Evolutionary conservation across 1,284 basidiomycete species (phyloP), one percentile per base, ranked within the genome.

Genomic region (Wolfiporia cocos): DNA sequence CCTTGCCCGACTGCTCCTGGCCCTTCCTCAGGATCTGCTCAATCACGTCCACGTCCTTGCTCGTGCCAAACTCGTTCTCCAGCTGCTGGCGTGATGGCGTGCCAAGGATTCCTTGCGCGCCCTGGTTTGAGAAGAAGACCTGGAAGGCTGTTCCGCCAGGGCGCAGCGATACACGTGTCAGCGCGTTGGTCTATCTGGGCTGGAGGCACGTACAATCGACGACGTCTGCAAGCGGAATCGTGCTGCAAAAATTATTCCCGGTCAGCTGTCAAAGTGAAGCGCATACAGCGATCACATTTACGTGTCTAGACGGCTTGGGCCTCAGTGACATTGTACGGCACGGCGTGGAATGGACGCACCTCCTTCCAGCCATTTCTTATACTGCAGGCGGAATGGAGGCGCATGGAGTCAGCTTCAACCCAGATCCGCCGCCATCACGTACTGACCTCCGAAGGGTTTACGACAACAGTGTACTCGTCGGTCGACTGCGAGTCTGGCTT

Each of bases 1-100:
- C 66, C 18, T 80, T 76, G 9, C 65, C 64, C 4, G 66, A 43
- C 54, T 86, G 79, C 40, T 70, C 66, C 46, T 64, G 73, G 37
- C 86, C 86, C 41, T 74, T 74, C 59, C 78, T 53, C 42, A 91
- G 67, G 42, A 90, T 70, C 15, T 62, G 57, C 40, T 62, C 56
- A 19, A 86, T 62, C 12, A 84, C 81, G 3, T 87, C 83, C 22
- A 67, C 56, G 39, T 88, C 83, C 43, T 78, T 80, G 52, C 68
- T 62, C 6, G 81, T 74, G 24, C 73, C 80, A 52, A 91, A 91
- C 20, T 65, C 66, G 47, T 65, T 80, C 38, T 88, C 85, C 32
- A 91, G 75, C 56, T 88, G 81, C 56, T 90, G 87, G 37, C 83
- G 79, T 14, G 87, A 90, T 5, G 84, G 72, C 42, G 70, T 68